These are phyloP conservation scores for Ganoderma multipileum DNA, from an alignment of 1,284 basidiomycete genomes.

Conservation along the genomic window DNA sequence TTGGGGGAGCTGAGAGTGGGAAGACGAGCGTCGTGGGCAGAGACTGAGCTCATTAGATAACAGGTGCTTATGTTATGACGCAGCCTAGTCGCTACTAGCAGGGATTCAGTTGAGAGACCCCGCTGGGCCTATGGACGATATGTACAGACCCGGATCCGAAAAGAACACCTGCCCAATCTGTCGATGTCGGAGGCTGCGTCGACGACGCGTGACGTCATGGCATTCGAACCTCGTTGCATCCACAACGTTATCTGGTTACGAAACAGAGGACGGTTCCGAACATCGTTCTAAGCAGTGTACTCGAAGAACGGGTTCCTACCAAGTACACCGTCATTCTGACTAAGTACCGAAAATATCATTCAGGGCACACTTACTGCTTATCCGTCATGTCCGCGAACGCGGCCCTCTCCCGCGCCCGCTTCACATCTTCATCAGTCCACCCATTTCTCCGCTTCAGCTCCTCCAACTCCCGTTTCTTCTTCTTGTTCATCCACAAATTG, in stretches of 20 bases:
- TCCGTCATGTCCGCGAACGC: constrained; percentile 73
- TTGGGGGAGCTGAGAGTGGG: constrained; percentile 26
- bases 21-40: constrained; percentile 2
- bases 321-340: neutral
- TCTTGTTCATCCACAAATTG: constrained; percentile 61
- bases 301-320: constrained; percentile 50
- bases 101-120: neutral
- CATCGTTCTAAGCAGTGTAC: constrained; percentile 45
- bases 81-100: neutral
- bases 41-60: neutral
- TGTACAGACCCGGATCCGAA: neutral
- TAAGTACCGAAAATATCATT: neutral
- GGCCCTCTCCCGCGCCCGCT: constrained; percentile 60
- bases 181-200: neutral
- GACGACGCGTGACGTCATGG: constrained; percentile 22
- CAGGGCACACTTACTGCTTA: constrained; percentile 35
- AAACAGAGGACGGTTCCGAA: too few relatives aligned
- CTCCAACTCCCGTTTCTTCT: constrained; percentile 52
- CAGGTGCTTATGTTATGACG: neutral
- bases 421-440: constrained; percentile 64
- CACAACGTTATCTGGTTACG: neutral
- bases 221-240: neutral
- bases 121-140: neutral
- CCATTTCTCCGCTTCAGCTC: constrained; percentile 53
- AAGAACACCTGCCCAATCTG: constrained; percentile 9